These are phyloP conservation scores for Neopestalotiopsis clavispora DNA, from an alignment of 2,329 filamentous ascomycete species.

Conservation along the genomic window DNA sequence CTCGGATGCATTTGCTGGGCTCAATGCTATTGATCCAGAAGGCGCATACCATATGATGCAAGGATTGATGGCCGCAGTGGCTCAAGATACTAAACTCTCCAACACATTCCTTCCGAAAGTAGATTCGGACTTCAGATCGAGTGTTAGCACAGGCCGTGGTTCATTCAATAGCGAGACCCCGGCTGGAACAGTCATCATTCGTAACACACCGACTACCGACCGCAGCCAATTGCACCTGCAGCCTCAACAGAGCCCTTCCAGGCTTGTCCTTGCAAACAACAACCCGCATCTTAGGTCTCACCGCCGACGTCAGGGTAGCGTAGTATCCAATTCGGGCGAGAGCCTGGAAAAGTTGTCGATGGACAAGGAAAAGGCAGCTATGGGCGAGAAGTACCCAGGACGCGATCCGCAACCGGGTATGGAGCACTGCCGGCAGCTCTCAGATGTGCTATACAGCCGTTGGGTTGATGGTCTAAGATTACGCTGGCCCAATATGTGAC, in stretches of 20 bases:
- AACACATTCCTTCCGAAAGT: constrained; percentile 48
- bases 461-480: constrained; percentile 85
- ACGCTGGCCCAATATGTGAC: constrained; percentile 57
- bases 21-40: constrained; percentile 89
- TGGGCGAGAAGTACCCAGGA: constrained; percentile 61
- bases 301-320: constrained; percentile 63
- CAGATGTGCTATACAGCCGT: constrained; percentile 86
- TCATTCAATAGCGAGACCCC: constrained; percentile 43
- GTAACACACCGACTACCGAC: constrained; percentile 44
- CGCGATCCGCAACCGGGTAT: constrained; percentile 69
- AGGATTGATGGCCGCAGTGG: constrained; percentile 74
- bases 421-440: constrained; percentile 90
- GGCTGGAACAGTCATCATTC: constrained; percentile 62
- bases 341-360: constrained; percentile 45
- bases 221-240: constrained; percentile 38
- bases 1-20: constrained; percentile 81
- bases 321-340: constrained; percentile 31
- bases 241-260: constrained; percentile 52
- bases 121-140: constrained; percentile 27
- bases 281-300: constrained; percentile 87
- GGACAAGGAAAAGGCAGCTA: constrained; percentile 51
- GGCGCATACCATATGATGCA: constrained; percentile 86
- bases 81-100: constrained; percentile 70
- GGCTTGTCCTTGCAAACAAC: constrained; percentile 77
- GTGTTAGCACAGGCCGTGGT: background rate